phyloP scores from a whole-genome alignment of 768 basidiomycete species.

The Pisolithus microcarpus region DNA sequence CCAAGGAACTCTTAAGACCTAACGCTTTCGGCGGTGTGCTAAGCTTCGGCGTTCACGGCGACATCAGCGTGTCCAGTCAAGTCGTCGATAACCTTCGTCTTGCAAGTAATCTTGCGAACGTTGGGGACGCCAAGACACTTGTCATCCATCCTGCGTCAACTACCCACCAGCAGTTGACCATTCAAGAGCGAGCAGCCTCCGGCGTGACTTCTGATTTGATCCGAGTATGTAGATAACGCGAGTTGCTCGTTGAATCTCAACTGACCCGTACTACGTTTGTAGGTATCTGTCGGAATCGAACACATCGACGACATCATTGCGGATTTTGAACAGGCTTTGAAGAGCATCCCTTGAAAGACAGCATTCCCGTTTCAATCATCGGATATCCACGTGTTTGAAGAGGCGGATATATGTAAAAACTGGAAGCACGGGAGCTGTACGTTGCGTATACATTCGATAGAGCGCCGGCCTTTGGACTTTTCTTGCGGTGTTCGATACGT shows the following conservation, averaged over 20 bases:
- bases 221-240: conserved; percentile 33
- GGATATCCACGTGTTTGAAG: too few relatives aligned
- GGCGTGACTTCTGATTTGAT: conserved; percentile 54
- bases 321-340: conserved; percentile 38
- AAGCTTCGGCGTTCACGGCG: conserved; percentile 72
- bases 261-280: background rate
- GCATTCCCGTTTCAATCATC: background rate
- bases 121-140: conserved; percentile 59
- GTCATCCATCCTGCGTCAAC: conserved; percentile 54
- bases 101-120: conserved; percentile 67
- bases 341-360: conserved; percentile 7
- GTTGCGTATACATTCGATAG: too few relatives aligned
- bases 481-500: too few relatives aligned
- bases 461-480: too few relatives aligned
- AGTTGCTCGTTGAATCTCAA: background rate
- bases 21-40: conserved; percentile 64
- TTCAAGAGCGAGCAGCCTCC: conserved; percentile 38
- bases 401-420: too few relatives aligned
- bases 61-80: conserved; percentile 41
- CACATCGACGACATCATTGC: conserved; percentile 41
- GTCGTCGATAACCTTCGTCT: conserved; percentile 67
- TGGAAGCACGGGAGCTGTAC: too few relatives aligned
- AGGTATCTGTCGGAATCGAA: conserved; percentile 41
- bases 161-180: conserved; percentile 51
- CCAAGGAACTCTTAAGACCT: conserved; percentile 47